Conservation (phyloP, 305 asterid genomes). For the Fraxinus paxiana region DNA sequence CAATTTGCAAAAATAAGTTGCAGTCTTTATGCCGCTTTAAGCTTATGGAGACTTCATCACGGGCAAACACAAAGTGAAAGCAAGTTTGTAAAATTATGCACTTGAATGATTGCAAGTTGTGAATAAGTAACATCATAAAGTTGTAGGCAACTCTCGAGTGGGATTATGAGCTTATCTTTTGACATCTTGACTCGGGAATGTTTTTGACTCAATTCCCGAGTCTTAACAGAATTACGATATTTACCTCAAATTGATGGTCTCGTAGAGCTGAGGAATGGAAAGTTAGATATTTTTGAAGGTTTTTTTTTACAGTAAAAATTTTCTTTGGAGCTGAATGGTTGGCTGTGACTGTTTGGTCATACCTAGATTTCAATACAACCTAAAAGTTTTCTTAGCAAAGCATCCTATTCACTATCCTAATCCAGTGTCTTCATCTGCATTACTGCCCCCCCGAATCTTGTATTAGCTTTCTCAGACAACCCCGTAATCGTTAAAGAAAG, state of each 20-base stretch:
- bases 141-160: neutral
- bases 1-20: neutral
- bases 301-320: neutral
- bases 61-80: neutral
- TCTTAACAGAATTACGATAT: neutral
- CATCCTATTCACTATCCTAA: neutral
- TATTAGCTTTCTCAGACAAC: neutral
- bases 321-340: neutral
- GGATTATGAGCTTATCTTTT: neutral
- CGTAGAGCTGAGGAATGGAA: neutral
- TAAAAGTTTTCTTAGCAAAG: neutral
- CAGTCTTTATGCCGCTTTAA: neutral
- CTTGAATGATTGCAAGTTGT: neutral
- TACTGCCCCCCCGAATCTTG: neutral
- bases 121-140: neutral
- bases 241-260: neutral
- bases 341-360: neutral
- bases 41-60: neutral
- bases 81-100: neutral
- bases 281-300: neutral
- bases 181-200: neutral
- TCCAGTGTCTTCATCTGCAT: neutral
- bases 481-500: neutral
- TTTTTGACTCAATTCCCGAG: neutral
- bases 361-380: neutral